Percentiles rank a stretch among this genome's conserved stretches.
phyloP scores from a whole-genome alignment of 2,329 filamentous ascomycete species.

The Paracoccidioides brasiliensis region DNA sequence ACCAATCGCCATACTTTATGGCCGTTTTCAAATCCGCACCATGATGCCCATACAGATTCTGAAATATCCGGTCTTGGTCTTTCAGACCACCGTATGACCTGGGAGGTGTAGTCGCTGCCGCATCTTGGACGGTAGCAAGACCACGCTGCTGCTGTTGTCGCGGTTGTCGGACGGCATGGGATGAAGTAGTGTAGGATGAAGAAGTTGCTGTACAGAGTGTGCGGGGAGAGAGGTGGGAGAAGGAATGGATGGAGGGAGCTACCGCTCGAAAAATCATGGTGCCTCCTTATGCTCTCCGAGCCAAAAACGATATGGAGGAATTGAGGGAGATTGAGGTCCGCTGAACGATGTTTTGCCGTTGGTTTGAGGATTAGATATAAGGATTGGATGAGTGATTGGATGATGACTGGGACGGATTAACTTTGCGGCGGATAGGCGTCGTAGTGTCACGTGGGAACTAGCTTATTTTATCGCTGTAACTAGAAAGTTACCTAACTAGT shows the following conservation, averaged over 20 bases:
- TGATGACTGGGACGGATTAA: constrained; percentile 21
- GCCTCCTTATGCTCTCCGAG: constrained; percentile 21
- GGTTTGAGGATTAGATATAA: neutral
- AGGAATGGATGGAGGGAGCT: constrained; percentile 30
- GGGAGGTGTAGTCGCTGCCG: constrained; percentile 46
- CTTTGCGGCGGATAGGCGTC: constrained; percentile 23
- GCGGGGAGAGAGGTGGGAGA: constrained; percentile 30
- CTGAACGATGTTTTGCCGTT: constrained; percentile 13
- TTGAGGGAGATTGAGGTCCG: constrained; percentile 3
- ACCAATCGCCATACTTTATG: constrained; percentile 97
- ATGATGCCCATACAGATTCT: constrained; percentile 92
- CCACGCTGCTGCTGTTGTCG: constrained; percentile 40
- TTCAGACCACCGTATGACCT: constrained; percentile 70
- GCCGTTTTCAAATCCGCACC: constrained; percentile 84
- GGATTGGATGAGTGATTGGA: too few relatives aligned
- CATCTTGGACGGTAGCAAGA: constrained; percentile 70
- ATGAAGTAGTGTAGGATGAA: constrained; percentile 8
- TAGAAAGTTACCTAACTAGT: too few relatives aligned
- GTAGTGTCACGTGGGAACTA: constrained; percentile 18
- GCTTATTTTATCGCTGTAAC: neutral
- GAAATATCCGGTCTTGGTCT: constrained; percentile 98
- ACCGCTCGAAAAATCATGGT: constrained; percentile 35
- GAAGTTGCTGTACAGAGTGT: constrained; percentile 22
- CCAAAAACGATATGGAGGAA: constrained; percentile 13
- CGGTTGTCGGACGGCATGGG: constrained; percentile 18